phyloP scores from a whole-genome alignment of 164 flowering plant genomes.

The Dillenia suffruticosa region DNA sequence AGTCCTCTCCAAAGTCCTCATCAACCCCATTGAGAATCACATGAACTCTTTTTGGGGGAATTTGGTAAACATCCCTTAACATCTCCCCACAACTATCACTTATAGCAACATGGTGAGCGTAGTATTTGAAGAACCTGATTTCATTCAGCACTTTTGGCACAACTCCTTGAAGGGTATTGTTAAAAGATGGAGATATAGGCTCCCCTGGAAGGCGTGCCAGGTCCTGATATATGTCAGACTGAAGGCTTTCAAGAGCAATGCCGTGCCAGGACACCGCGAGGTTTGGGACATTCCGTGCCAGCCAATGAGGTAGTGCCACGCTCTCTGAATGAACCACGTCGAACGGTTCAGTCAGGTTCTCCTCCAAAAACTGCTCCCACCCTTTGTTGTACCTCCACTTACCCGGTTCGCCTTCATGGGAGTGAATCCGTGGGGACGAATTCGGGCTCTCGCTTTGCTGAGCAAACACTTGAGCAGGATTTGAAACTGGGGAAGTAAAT shows the following conservation, averaged over 20 bases:
- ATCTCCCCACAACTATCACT: slow-evolving; percentile 92
- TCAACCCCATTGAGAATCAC: slow-evolving; percentile 83
- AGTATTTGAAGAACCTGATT: slow-evolving; percentile 69
- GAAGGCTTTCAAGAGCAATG: slow-evolving; percentile 70
- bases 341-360: slow-evolving; percentile 42
- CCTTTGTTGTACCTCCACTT: slow-evolving; percentile 67
- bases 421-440: slow-evolving; percentile 39
- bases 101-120: slow-evolving; percentile 75
- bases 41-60: slow-evolving; percentile 68
- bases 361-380: slow-evolving; percentile 56
- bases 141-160: slow-evolving; percentile 65
- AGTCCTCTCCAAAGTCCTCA: slow-evolving; percentile 36
- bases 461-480: background rate
- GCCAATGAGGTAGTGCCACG: slow-evolving; percentile 78
- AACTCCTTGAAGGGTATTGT: slow-evolving; percentile 36
- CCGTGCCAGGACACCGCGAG: slow-evolving; percentile 93
- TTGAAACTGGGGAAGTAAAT: slow-evolving; percentile 49
- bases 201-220: slow-evolving; percentile 44
- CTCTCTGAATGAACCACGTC: slow-evolving; percentile 91
- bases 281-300: slow-evolving; percentile 53
- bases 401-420: slow-evolving; percentile 58
- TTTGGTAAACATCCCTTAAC: slow-evolving; percentile 79
- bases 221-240: slow-evolving; percentile 73
- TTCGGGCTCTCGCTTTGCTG: background rate
- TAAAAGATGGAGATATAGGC: slow-evolving; percentile 45